Evolutionary conservation across 805 yeast genomes (phyloP), one percentile per base, ranked within the genome.

Genomic region (Suhomyces emberorum): DNA sequence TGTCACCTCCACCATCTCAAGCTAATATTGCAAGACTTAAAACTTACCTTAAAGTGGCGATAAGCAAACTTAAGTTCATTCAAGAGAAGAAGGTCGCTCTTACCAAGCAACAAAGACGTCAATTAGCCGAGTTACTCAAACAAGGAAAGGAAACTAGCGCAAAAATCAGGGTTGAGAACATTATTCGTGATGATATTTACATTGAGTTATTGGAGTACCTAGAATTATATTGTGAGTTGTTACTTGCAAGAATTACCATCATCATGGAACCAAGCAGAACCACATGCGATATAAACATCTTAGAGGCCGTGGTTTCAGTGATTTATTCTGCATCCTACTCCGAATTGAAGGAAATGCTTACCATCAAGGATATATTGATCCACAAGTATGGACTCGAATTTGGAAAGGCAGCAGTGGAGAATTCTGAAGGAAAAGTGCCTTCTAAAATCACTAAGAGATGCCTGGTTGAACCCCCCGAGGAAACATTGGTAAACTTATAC

Each of bases 111-210:
- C 83, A 78, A 46, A 65, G 95, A 33, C 65, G 89, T 41, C 66
- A 63, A 52, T 65, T 80, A 56, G 95, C 95, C 2, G 88, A 83
- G 32, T 63, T 87, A 8, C 63, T 88, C 34, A 66, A 72, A 7
- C 70, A 67, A 28, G 88, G 87, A 5, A 87, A 85, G 52, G 89
- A 86, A 43, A 80, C 82, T 34, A 84, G 88, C 48, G 96, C 96
- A 8, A 74, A 74, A 38, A 87, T 87, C 38, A 62, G 95, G 33
- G 91, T 86, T 3, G 96, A 88, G 55, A 83, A 84, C 48, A 76
- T 88, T 38, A 84, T 88, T 21, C 72, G 89, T 23, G 91, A 86
- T 47, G 96, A 88, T 52, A 76, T 85, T 21, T 77, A 81, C 50
- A 76, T 84, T 15, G 96, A 88, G 60, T 64, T 88, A 16, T 63